A percentile compares a stretch with the other conserved stretches of the same genome.
These are phyloP conservation scores for Trichoderma reesei DNA, from an alignment of 495 filamentous ascomycete species.

Conservation along the genomic window DNA sequence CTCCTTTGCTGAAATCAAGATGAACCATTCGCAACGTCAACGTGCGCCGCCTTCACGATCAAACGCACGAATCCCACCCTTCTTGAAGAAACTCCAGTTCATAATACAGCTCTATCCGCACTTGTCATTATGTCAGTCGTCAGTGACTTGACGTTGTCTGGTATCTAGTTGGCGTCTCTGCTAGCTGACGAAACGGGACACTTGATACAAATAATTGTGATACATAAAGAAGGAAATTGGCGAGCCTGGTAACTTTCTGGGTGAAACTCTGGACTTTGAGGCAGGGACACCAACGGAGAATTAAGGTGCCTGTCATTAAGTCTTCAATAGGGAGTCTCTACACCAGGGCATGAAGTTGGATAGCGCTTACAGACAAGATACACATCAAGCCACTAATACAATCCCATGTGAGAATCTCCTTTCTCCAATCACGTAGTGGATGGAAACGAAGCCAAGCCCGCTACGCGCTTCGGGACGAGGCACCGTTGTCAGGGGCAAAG, in stretches of 20 bases:
- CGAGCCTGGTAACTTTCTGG: slow-evolving; percentile 13
- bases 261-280: slow-evolving; percentile 11
- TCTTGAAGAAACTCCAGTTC: slow-evolving; percentile 38
- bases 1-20: slow-evolving; percentile 35
- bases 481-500: too few relatives aligned
- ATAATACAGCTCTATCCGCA: slow-evolving; percentile 40
- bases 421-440: too few relatives aligned
- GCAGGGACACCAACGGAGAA: slow-evolving; percentile 16
- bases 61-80: slow-evolving; percentile 21
- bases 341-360: too few relatives aligned
- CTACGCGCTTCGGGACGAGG: too few relatives aligned
- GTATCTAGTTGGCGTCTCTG: slow-evolving; percentile 18
- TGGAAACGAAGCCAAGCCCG: too few relatives aligned
- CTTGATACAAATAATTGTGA: slow-evolving; percentile 35
- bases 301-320: slow-evolving; percentile 16
- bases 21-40: slow-evolving; percentile 37
- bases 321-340: too few relatives aligned
- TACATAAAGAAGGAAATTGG: slow-evolving; percentile 28
- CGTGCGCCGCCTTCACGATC: slow-evolving; percentile 44
- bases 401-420: too few relatives aligned
- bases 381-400: too few relatives aligned
- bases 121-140: slow-evolving; percentile 25
- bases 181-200: slow-evolving; percentile 16
- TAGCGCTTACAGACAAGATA: too few relatives aligned
- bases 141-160: slow-evolving; percentile 29